Evolutionary conservation across 352 stramenopile genomes (phyloP).

Genomic region (Globisporangium rhizosaccharum): DNA sequence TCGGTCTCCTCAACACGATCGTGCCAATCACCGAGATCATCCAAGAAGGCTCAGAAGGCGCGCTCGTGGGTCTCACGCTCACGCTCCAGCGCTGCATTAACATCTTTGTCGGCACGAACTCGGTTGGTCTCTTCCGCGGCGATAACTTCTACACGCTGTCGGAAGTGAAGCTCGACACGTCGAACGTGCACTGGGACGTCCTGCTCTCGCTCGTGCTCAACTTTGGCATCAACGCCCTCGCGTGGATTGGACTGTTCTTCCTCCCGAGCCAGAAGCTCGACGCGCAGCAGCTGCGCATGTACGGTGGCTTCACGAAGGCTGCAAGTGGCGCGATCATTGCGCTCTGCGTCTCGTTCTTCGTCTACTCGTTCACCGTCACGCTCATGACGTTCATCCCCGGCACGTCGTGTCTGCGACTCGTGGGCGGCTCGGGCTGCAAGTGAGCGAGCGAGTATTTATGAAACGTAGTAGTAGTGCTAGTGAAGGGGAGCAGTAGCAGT

Average conservation of each 20-base stretch:
- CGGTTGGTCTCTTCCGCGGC: slow-evolving; percentile 33
- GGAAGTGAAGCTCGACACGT: slow-evolving; percentile 17
- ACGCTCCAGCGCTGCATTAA: slow-evolving; percentile 51
- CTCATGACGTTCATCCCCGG: slow-evolving; percentile 15
- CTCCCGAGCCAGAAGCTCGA: slow-evolving; percentile 57
- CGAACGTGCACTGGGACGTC: slow-evolving; percentile 14
- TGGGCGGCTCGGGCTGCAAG: slow-evolving; percentile 1
- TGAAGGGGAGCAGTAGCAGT: too few relatives aligned
- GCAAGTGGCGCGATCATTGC: slow-evolving; percentile 11
- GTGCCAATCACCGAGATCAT: slow-evolving; percentile 53
- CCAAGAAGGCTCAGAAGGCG: slow-evolving; percentile 47
- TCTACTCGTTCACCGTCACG: slow-evolving; percentile 13
- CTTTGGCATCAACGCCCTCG: slow-evolving; percentile 29
- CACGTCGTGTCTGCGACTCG: slow-evolving; percentile 3
- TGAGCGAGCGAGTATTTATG: background rate
- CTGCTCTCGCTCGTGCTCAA: slow-evolving; percentile 22
- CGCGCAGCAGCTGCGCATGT: slow-evolving; percentile 62
- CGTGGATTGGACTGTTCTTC: slow-evolving; percentile 22
- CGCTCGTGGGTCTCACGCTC: slow-evolving; percentile 40
- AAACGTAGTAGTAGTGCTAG: too few relatives aligned
- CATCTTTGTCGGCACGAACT: slow-evolving; percentile 37
- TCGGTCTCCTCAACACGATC: slow-evolving; percentile 22
- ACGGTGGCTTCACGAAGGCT: slow-evolving; percentile 49
- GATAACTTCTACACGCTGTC: slow-evolving; percentile 25
- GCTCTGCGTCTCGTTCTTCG: slow-evolving; percentile 8